phyloP scores from a whole-genome alignment of 768 basidiomycete species.

The Boletus rex-veris region DNA sequence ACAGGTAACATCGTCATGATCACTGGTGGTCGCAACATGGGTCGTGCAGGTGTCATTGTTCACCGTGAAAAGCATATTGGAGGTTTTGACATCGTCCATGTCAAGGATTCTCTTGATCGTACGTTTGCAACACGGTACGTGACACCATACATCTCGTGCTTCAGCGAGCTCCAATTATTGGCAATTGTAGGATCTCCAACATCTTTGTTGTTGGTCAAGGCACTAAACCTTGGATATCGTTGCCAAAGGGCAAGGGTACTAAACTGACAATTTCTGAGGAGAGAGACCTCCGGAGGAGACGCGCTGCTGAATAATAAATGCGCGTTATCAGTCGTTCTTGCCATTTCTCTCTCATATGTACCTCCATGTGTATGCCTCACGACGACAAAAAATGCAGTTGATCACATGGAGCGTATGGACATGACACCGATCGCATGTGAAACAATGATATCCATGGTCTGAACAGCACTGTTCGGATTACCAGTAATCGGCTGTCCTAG shows the following conservation, averaged over 20 bases:
- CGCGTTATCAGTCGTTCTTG: conserved; percentile 1
- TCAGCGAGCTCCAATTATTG: neutral
- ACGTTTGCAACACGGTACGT: conserved; percentile 96
- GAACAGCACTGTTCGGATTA: conserved; percentile 14
- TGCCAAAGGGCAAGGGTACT: conserved; percentile 96
- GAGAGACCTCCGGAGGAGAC: conserved; percentile 88
- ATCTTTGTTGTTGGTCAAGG: conserved; percentile 98
- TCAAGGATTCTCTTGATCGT: conserved; percentile 91
- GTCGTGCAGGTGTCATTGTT: conserved; percentile 92
- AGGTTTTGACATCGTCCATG: conserved; percentile 98
- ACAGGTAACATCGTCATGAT: conserved; percentile 96
- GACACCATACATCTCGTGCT: neutral
- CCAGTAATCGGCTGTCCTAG: conserved; percentile 48
- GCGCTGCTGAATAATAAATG: conserved; percentile 63
- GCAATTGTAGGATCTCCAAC: conserved; percentile 73
- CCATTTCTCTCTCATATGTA: conserved; percentile 10
- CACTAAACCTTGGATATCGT: conserved; percentile 91
- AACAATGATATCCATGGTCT: neutral
- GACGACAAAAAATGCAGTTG: conserved; percentile 20
- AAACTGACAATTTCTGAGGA: conserved; percentile 98
- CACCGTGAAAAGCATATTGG: conserved; percentile 97
- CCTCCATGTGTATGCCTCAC: conserved; percentile 19
- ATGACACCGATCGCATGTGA: neutral
- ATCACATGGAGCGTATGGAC: conserved; percentile 15
- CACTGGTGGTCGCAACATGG: conserved; percentile 99